phyloP scores from a whole-genome alignment of 2,329 filamentous ascomycete species.

The Penicillium sp. region DNA sequence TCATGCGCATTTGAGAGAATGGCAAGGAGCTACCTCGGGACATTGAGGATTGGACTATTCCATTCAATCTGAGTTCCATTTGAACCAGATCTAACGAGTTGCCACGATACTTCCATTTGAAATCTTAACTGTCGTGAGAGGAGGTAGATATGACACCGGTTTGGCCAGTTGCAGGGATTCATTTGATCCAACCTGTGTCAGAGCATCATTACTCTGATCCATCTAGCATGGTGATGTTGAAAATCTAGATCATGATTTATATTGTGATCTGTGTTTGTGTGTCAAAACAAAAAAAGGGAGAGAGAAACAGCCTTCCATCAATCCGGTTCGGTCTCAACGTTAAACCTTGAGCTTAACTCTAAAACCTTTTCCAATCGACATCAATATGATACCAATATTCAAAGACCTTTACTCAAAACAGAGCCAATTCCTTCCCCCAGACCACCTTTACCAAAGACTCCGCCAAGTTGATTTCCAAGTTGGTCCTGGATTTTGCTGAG shows the following conservation, averaged over 20 bases:
- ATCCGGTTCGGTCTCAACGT: not conserved
- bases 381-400: not conserved
- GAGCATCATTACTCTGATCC: not conserved
- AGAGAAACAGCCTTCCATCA: not conserved
- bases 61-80: not conserved
- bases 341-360: not conserved
- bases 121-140: not conserved
- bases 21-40: not conserved
- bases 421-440: slow-evolving; percentile 21
- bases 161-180: not conserved
- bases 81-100: too few relatives aligned
- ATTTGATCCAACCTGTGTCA: not conserved
- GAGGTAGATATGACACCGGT: not conserved
- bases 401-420: slow-evolving; percentile 23
- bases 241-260: too few relatives aligned
- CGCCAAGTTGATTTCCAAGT: slow-evolving; percentile 23
- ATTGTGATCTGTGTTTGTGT: not conserved
- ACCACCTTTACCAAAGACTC: slow-evolving; percentile 26
- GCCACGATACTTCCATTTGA: not conserved
- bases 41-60: not conserved
- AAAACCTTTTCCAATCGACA: not conserved
- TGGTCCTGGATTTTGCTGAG: slow-evolving; percentile 28
- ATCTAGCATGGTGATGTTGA: too few relatives aligned
- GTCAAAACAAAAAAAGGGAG: not conserved
- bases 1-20: not conserved